Evolutionary conservation across 768 basidiomycete species (phyloP).

Genomic region (Rhodosporidiobolus sp.): DNA sequence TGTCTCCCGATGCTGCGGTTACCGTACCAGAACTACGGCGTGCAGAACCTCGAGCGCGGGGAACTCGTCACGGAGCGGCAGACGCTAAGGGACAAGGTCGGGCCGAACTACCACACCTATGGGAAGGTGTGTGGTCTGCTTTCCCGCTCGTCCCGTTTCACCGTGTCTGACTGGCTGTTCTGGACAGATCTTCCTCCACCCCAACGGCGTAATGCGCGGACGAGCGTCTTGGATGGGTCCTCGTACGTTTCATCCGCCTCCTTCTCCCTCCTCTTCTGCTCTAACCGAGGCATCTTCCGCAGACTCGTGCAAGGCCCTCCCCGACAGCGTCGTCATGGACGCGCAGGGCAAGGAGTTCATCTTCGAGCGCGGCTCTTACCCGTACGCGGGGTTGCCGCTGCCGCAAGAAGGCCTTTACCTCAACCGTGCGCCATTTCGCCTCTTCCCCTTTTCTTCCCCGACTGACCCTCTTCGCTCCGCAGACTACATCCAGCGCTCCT

Average conservation of each 20-base stretch:
- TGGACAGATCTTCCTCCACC: constrained; percentile 29
- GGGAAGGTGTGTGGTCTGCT: constrained; percentile 12
- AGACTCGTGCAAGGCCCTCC: constrained; percentile 30
- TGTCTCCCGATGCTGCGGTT: constrained; percentile 27
- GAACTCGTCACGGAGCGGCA: constrained; percentile 21
- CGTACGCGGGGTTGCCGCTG: constrained; percentile 11
- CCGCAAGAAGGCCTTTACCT: constrained; percentile 30
- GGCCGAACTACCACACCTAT: constrained; percentile 17
- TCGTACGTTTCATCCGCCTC: constrained; percentile 7
- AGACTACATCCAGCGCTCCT: constrained; percentile 35
- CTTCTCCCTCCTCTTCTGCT: background rate
- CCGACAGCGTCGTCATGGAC: constrained; percentile 16
- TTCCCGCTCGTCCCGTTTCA: background rate
- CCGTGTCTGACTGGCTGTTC: background rate
- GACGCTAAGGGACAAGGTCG: constrained; percentile 13
- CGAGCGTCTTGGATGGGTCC: constrained; percentile 25
- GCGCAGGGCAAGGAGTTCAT: background rate
- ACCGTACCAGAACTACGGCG: constrained; percentile 34
- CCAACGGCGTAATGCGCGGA: background rate
- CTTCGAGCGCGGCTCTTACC: constrained; percentile 7
- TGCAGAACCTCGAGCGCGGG: background rate
- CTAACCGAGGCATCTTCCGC: background rate
- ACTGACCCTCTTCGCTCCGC: background rate
- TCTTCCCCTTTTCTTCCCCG: background rate
- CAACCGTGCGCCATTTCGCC: constrained; percentile 11